Evolutionary conservation across 257 asterid genomes (phyloP), one percentile per base, ranked within the genome.

Genomic region (Verbascum thapsus): DNA sequence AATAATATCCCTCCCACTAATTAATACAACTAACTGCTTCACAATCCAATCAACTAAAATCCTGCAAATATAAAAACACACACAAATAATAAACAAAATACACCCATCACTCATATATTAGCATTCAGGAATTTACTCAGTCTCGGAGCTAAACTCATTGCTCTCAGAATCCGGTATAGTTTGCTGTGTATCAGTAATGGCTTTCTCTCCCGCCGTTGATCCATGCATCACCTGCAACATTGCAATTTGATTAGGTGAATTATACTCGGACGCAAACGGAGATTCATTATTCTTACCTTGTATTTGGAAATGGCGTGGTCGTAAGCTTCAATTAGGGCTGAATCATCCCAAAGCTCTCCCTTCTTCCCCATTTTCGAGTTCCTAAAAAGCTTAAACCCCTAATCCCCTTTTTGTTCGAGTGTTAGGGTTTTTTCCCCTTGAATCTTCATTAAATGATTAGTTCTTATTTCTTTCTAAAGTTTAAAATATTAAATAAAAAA

Each of bases 281-380:
- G 7, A 39, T 8, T 59, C 1, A 15, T 12, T 6, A 3, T 4
- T 5, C 10, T 7, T 37, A 74, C 96, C 95, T 81, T 87, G 80
- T 78, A 83, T 35, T 78, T 83, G 66, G 82, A 74, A 49, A 87
- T 35, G 65, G 88, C 86, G 41, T 60, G 57, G 61, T 87, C 79
- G 78, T 85, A 83, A 56, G 97, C 97, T 47, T 74, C 69, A 73
- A 85, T 51, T 39, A 90, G 88, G 18, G 80, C 86, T 20, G 92
- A 80, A 73, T 90, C 97, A 68, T 85, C 96, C 96, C 96, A 87
- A 0, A 90, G 71, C 18, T 82, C 91, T 37, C 77, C 79, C 43
- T 49, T 75, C 56, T 66, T 80, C 70, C 76, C 91, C 88, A 84
- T 82, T 53, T 19, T 34, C 26, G 6, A 51, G 65, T 39, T 66